Conservation (phyloP, 2,329 filamentous ascomycete species). For the Gliomastix tumulicola region DNA sequence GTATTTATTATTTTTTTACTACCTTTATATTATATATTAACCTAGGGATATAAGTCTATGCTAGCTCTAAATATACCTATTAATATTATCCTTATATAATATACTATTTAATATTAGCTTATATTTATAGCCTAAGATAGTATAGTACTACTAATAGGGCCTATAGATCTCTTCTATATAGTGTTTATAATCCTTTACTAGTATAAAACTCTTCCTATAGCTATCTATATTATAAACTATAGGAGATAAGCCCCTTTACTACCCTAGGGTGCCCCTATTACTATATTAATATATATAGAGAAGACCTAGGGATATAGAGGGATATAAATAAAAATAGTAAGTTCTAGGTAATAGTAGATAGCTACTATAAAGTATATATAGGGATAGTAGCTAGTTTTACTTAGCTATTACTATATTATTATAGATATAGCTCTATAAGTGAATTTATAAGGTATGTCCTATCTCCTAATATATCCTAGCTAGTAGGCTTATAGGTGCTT, state of each 20-base stretch:
- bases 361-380: no score
- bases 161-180: background rate
- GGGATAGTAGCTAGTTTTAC: background rate
- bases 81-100: slow-evolving; percentile 1
- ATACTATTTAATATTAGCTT: slow-evolving; percentile 2
- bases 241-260: background rate
- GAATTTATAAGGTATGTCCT: slow-evolving; percentile 1
- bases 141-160: slow-evolving; percentile 2
- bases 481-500: slow-evolving; percentile 6
- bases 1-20: no score
- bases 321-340: background rate
- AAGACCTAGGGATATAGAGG: background rate
- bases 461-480: slow-evolving; percentile 5
- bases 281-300: background rate
- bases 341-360: background rate
- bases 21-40: no score
- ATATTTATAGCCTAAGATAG: slow-evolving; percentile 2
- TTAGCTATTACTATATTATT: background rate
- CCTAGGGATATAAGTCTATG: no score
- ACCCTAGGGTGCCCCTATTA: background rate
- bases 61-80: no score
- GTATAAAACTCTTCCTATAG: slow-evolving; percentile 2
- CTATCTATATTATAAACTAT: slow-evolving; percentile 1
- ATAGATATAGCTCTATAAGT: background rate
- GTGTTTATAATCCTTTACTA: slow-evolving; percentile 3